phyloP scores from a whole-genome alignment of 2,329 filamentous ascomycete genomes.

The Phoma sp. region DNA sequence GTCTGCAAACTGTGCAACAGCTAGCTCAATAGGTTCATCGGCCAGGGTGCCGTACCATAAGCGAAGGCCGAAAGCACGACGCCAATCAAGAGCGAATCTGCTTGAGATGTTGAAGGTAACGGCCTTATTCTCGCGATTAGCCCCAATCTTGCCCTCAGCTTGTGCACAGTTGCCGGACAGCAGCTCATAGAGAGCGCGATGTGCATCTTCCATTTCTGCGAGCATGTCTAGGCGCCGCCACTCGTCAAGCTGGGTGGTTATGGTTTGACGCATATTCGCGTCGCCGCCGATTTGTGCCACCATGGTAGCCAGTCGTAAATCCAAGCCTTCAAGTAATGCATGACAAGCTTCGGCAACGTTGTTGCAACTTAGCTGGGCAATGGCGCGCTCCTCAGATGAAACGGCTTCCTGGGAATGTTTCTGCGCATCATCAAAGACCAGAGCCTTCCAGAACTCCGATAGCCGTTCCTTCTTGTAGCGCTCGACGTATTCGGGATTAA shows the following conservation, averaged over 20 bases:
- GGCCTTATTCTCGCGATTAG: conserved; percentile 79
- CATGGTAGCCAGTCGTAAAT: conserved; percentile 85
- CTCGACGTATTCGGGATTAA: conserved; percentile 53
- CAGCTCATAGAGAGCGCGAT: conserved; percentile 89
- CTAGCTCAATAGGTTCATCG: conserved; percentile 73
- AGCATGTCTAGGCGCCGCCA: conserved; percentile 86
- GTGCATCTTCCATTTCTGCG: conserved; percentile 83
- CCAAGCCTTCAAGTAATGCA: conserved; percentile 74
- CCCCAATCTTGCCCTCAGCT: conserved; percentile 77
- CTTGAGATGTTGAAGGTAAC: conserved; percentile 82
- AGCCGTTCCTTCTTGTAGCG: conserved; percentile 65
- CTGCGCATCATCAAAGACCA: conserved; percentile 51
- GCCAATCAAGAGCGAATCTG: conserved; percentile 88
- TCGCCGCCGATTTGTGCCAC: conserved; percentile 85
- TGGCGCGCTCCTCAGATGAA: conserved; percentile 80
- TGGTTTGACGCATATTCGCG: conserved; percentile 71
- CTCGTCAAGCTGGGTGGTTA: conserved; percentile 79
- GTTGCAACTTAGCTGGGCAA: conserved; percentile 80
- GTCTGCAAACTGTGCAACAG: conserved; percentile 75
- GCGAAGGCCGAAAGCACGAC: conserved; percentile 88
- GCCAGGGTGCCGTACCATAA: conserved; percentile 84
- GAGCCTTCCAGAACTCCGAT: conserved; percentile 68
- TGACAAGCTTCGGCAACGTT: conserved; percentile 84
- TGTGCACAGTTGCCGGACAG: conserved; percentile 86
- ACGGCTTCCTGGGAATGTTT: conserved; percentile 63